Base-by-base conservation (phyloP, 2,329 filamentous ascomycete genomes). In the Rhynchosporium secalis region DNA sequence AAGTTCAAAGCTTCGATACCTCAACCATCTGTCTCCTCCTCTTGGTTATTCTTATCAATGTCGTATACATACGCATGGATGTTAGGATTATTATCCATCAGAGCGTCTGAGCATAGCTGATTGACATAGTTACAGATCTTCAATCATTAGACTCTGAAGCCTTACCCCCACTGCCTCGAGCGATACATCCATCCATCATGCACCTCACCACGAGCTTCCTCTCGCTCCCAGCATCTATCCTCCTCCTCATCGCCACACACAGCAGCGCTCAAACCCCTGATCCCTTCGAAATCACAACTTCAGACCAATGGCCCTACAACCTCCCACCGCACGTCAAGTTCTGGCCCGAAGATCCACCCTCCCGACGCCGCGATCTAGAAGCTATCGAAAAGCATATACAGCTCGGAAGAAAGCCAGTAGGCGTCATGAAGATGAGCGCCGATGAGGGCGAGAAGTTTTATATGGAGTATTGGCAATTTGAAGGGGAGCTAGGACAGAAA, bases 361-460 rank as follows among this genome's bases (percentile, higher is more conserved):
- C 75, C 58, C 72, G 77, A 8, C 78, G 77, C 62, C 72, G 78
- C 38, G 74, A 76, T n/a, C 61, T 77, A 12, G 72, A 76, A 58
- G 73, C 58, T 76, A 46, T 75, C 74, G 65, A 74, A 76, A 66
- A 74, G 70, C 65, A 71, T 80, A 58, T 73, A 67, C 48, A 64
- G 66, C 68, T 74, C 76, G 71, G 68, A 33, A 60, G 60, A 33
- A 74, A 69, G 46, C 88, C 88, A 0, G 81, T 83, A 1, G 89
- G 84, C 0, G 80, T 93, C 60, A 84, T 83, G 72, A 92, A 92
- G 72, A 90, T 93, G 84, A 80, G 85, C 52, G 80, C 80, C 4
- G 86, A 92, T 71, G 83, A 85, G 56, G 84, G 84, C 63, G 88
- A 91, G 72, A 95, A 91, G 80, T 88, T 94, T 72, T 84, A 87